phyloP scores from a whole-genome alignment of 2,329 filamentous ascomycete species.

The Aspergillus nomiae region DNA sequence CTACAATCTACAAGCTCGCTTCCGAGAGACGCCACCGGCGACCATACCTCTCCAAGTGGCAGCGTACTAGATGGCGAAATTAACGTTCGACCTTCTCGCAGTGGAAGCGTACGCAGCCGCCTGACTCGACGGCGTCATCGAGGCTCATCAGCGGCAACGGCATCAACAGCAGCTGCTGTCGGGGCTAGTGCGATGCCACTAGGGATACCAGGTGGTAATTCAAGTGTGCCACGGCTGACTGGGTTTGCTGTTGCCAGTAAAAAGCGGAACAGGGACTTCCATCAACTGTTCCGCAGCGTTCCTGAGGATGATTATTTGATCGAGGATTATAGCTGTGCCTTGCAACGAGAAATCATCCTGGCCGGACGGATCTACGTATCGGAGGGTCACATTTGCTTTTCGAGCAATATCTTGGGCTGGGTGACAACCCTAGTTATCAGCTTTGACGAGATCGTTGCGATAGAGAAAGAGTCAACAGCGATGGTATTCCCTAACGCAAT shows the following conservation, averaged over 20 bases:
- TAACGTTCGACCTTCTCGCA: slow-evolving; percentile 58
- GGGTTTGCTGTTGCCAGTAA: slow-evolving; percentile 96
- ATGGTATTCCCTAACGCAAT: slow-evolving; percentile 96
- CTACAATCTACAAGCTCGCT: slow-evolving; percentile 32
- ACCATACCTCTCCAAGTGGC: slow-evolving; percentile 66
- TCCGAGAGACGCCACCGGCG: slow-evolving; percentile 47
- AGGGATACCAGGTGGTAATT: slow-evolving; percentile 61
- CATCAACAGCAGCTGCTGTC: slow-evolving; percentile 71
- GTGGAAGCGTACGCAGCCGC: slow-evolving; percentile 68
- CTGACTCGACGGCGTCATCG: slow-evolving; percentile 70
- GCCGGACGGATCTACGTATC: slow-evolving; percentile 95
- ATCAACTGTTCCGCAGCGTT: slow-evolving; percentile 90
- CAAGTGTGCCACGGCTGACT: slow-evolving; percentile 74
- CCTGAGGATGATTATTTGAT: slow-evolving; percentile 98
- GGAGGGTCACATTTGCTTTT: slow-evolving; percentile 96
- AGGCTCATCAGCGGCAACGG: slow-evolving; percentile 75
- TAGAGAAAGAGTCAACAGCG: slow-evolving; percentile 95
- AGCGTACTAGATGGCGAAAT: slow-evolving; percentile 67
- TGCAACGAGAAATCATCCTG: slow-evolving; percentile 92
- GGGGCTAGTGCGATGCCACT: slow-evolving; percentile 70
- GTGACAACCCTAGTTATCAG: slow-evolving; percentile 96
- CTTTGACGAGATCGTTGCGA: slow-evolving; percentile 95
- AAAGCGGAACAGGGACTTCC: slow-evolving; percentile 94
- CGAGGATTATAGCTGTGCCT: slow-evolving; percentile 94
- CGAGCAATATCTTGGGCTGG: slow-evolving; percentile 98